Evolutionary conservation across 169 alveolate genomes (phyloP).

Genomic region (Babesia bovis): DNA sequence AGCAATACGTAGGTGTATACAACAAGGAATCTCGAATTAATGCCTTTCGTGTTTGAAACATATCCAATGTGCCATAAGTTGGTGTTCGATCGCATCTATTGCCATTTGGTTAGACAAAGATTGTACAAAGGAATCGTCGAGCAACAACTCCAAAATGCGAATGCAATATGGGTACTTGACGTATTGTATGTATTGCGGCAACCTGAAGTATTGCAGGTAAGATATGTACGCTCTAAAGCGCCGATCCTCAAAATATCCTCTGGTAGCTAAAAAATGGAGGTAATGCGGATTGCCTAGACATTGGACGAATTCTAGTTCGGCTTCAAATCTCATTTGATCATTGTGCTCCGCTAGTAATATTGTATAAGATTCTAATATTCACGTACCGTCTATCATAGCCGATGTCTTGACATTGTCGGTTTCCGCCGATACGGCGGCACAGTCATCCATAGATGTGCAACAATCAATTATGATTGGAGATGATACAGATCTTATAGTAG

Average conservation of each 20-base stretch:
- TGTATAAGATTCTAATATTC: neutral
- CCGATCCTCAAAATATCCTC: conserved; percentile 70
- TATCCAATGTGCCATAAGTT: conserved; percentile 54
- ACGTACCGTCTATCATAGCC: conserved; percentile 43
- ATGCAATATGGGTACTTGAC: conserved; percentile 72
- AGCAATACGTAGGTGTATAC: too few relatives aligned
- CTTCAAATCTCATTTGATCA: conserved; percentile 72
- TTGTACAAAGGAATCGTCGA: conserved; percentile 52
- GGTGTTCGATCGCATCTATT: conserved; percentile 50
- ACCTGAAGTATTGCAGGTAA: conserved; percentile 74
- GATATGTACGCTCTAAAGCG: conserved; percentile 67
- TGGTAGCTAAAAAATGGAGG: conserved; percentile 59
- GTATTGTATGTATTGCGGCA: conserved; percentile 65
- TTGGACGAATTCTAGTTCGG: conserved; percentile 78
- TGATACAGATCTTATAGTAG: neutral
- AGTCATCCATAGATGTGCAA: conserved; percentile 8
- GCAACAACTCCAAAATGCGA: conserved; percentile 70
- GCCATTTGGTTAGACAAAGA: conserved; percentile 38
- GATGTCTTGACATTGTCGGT: conserved; percentile 19
- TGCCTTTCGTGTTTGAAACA: conserved; percentile 58
- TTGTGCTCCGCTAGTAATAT: conserved; percentile 44
- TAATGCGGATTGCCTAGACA: conserved; percentile 73
- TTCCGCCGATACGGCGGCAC: neutral
- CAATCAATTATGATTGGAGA: neutral
- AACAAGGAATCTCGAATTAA: conserved; percentile 4